Conservation (phyloP, 306 rosid genomes). For the Pterocarpus macrocarpus region DNA sequence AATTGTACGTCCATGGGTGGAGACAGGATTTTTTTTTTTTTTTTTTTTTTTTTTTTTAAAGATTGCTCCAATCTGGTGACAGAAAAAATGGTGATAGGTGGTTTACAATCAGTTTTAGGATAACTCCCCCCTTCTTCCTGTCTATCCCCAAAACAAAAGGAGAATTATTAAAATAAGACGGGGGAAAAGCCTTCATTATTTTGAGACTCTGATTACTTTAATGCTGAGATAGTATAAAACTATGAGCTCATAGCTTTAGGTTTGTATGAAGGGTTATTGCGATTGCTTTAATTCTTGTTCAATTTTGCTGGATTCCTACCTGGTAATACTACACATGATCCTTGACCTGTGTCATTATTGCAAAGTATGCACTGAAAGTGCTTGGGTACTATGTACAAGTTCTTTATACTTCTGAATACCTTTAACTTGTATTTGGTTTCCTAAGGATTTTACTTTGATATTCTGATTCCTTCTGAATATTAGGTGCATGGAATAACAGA, state of each 20-base stretch:
- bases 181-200: background rate
- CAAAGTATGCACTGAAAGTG: background rate
- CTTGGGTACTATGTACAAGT: background rate
- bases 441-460: background rate
- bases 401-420: background rate
- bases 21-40: background rate
- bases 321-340: background rate
- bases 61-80: conserved; percentile 10
- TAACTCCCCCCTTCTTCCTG: background rate
- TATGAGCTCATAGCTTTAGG: conserved; percentile 1
- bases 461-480: background rate
- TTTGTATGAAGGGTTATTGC: background rate
- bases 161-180: background rate
- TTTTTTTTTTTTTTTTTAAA: no score
- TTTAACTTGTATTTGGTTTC: conserved; percentile 7
- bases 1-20: background rate
- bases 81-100: background rate
- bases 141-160: background rate
- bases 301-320: conserved; percentile 6
- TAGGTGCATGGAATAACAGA: conserved; percentile 12
- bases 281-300: background rate
- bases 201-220: conserved; percentile 1
- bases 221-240: conserved; percentile 19
- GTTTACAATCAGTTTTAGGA: conserved; percentile 5
- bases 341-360: background rate